phyloP scores from a whole-genome alignment of 2,329 filamentous ascomycete species.

The Didymella exigua region DNA sequence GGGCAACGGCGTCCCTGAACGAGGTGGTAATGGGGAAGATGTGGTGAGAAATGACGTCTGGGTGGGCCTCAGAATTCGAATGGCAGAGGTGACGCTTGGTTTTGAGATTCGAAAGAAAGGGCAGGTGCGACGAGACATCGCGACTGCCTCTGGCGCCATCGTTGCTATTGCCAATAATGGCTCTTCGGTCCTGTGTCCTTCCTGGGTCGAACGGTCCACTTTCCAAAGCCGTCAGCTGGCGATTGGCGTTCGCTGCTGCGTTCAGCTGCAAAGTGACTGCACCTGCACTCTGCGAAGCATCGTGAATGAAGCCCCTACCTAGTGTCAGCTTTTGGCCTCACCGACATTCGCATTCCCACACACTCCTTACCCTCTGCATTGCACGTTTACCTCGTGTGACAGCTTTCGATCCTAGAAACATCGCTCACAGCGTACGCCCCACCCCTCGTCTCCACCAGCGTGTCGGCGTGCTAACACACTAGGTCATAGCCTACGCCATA shows the following conservation, averaged over 20 bases:
- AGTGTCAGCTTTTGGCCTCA: conserved; percentile 4
- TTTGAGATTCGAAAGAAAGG: conserved; percentile 1
- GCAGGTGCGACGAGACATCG: conserved; percentile 15
- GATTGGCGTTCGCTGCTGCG: conserved; percentile 4
- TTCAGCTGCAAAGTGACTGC: conserved; percentile 3
- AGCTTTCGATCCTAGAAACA: conserved; percentile 18
- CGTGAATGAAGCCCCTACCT: conserved; percentile 2
- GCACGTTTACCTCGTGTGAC: conserved; percentile 23
- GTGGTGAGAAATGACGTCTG: conserved; percentile 10
- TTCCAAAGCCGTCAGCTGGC: conserved; percentile 9
- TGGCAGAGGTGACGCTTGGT: conserved; percentile 4
- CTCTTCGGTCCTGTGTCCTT: conserved; percentile 1
- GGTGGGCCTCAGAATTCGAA: conserved; percentile 2
- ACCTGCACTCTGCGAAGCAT: conserved; percentile 4
- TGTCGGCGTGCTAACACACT: conserved; percentile 15
- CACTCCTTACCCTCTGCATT: conserved; percentile 1
- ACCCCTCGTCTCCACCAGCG: conserved; percentile 18
- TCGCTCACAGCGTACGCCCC: conserved; percentile 24
- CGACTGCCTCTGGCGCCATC: conserved; percentile 9
- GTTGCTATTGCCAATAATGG: background rate
- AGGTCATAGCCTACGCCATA: conserved; percentile 26
- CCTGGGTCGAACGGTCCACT: conserved; percentile 2
- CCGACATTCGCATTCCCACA: conserved; percentile 9
- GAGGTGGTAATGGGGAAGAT: conserved; percentile 2
- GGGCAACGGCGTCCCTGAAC: conserved; percentile 7